phyloP scores from a whole-genome alignment of 345 rosid genomes.

The Gossypium ekmanianum region DNA sequence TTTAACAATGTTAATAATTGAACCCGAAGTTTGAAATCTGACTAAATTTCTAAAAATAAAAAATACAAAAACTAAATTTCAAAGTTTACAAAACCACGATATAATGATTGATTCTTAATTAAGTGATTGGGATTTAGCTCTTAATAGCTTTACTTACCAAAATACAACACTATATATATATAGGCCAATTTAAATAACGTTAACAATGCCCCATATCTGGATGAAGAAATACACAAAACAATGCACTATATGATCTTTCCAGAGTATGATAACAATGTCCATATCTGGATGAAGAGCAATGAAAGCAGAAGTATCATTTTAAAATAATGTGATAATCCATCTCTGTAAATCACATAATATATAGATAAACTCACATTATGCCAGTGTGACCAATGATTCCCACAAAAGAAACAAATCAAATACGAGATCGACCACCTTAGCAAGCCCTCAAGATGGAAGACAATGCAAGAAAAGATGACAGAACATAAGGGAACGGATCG shows the following conservation, averaged over 20 bases:
- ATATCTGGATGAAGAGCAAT: not conserved
- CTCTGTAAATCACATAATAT: not conserved
- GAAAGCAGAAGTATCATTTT: not conserved
- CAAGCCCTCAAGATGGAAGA: constrained; percentile 15
- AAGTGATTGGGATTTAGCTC: not conserved
- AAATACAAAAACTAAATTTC: too few species aligned
- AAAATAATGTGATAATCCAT: not conserved
- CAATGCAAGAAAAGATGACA: constrained; percentile 16
- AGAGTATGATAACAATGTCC: not conserved
- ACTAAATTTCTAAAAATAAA: too few species aligned
- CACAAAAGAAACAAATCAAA: constrained; percentile 25
- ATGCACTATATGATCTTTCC: not conserved
- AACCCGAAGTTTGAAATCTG: too few species aligned
- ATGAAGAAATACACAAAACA: not conserved
- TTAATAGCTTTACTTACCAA: not conserved
- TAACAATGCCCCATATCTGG: not conserved
- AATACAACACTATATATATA: not conserved
- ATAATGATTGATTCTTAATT: too few species aligned
- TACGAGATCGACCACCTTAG: constrained; percentile 13
- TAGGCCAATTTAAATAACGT: not conserved
- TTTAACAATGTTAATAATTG: too few species aligned
- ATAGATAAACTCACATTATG: constrained; percentile 10
- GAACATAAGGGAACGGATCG: not conserved
- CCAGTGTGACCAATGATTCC: constrained; percentile 4
- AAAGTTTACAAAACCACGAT: too few species aligned